Base-by-base conservation (phyloP, 2,329 filamentous ascomycete genomes). In the Fusarium cicatricum region DNA sequence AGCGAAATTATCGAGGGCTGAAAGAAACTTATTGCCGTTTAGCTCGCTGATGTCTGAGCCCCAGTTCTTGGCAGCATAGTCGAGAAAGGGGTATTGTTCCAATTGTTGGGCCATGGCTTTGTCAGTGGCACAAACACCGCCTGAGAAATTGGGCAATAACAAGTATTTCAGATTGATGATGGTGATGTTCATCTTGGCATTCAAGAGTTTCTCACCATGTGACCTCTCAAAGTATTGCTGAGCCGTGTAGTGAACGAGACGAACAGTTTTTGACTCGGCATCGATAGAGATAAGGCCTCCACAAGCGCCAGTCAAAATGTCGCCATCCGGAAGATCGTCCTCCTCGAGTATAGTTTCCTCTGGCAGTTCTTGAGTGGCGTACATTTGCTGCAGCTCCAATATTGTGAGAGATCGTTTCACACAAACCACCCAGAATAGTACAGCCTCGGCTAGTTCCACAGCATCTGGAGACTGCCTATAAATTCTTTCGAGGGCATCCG, bases 391-490 rank as follows among this genome's bases (percentile, higher is more conserved):
- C 11, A 46, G 10, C 17, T 58, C 40, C 12, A 37, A 19, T 15
- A 51, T 21, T 29, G 19, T 39, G 12, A 56, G 37, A 14, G 34
- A 32, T 5, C 26, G 40, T n/a, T 34, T 55, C 8, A 31, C 40
- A n/a, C 14, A 33, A 8, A 51, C 5, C 12, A 58, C 31, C 36
- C 51, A 51, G 16, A 51, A 55, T 8, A 46, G 6, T 7, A 51
- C 39, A 28, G 16, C 11, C 16, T 55, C 51, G 1, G 51, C 51
- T 17, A 58, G 23, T 2, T 55, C 17, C 32, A 39, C 44, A 31
- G 19, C 23, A 3, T 54, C 5, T 16, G 17, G 36, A 2, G 34
- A 16, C 29, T 33, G 17, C 4, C 26, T 39, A 14, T 32, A 16
- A 2, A 48, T 32, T 37, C 17, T 3, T 16, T 48, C 33, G 6